Conservation (phyloP, 2,329 filamentous ascomycete species). For the Colletotrichum karsti region DNA sequence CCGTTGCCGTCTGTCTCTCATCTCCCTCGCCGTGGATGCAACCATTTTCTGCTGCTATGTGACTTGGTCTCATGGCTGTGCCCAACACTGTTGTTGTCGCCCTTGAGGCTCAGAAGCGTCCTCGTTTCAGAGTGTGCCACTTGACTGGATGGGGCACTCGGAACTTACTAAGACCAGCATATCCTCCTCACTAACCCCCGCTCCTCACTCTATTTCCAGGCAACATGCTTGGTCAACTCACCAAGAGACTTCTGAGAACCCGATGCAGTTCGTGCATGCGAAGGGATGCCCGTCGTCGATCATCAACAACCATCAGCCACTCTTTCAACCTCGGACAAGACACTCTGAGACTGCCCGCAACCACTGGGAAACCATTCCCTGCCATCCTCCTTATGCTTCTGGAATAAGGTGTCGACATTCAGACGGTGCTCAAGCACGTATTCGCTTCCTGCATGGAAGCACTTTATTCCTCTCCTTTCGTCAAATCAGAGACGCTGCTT, state of each 20-base stretch:
- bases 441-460: slow-evolving; percentile 16
- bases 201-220: neutral
- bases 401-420: slow-evolving; percentile 5
- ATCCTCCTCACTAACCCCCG: slow-evolving; percentile 7
- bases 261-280: slow-evolving; percentile 24
- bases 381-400: neutral
- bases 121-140: slow-evolving; percentile 27
- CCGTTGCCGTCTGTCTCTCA: neutral
- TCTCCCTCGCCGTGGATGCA: neutral
- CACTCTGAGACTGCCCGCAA: slow-evolving; percentile 14
- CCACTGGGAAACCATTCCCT: neutral
- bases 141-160: slow-evolving; percentile 11
- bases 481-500: neutral
- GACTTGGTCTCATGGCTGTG: too few relatives aligned
- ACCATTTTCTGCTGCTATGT: neutral
- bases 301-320: slow-evolving; percentile 10
- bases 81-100: neutral
- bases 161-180: slow-evolving; percentile 17
- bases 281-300: slow-evolving; percentile 28
- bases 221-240: slow-evolving; percentile 20
- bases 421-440: slow-evolving; percentile 2
- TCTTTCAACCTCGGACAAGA: slow-evolving; percentile 20
- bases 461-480: neutral
- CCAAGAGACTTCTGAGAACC: neutral
- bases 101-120: slow-evolving; percentile 17